A percentile compares a stretch with the other conserved stretches of the same genome.
Evolutionary conservation across 371 early-diverging fungal species (phyloP).

Genomic region (Circinella umbellata): DNA sequence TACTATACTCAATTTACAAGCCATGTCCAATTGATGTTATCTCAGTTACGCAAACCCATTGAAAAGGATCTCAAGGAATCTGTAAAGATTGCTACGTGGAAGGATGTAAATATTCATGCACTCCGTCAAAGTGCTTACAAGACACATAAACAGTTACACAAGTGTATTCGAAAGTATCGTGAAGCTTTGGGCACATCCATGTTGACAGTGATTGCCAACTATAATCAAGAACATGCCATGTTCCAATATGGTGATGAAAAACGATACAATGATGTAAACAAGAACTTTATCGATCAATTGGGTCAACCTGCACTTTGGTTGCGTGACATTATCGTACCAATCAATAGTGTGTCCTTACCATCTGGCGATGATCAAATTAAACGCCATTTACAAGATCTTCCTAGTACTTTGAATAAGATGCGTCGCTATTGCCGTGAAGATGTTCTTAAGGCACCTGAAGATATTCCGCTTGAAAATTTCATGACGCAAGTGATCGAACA

Average conservation of each 20-base stretch:
- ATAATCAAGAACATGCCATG: conserved; percentile 61
- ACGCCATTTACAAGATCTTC: conserved; percentile 42
- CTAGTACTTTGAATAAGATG: conserved; percentile 38
- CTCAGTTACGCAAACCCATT: conserved; percentile 73
- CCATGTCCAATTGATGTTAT: conserved; percentile 59
- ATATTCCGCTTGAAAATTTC: conserved; percentile 48
- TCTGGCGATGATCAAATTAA: conserved; percentile 26
- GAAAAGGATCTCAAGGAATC: conserved; percentile 89
- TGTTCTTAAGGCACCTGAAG: conserved; percentile 23
- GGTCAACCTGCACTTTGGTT: conserved; percentile 36
- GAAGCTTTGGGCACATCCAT: conserved; percentile 76
- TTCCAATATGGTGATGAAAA: conserved; percentile 59
- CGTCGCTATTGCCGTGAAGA: conserved; percentile 41
- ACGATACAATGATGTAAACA: conserved; percentile 41
- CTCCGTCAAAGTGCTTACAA: conserved; percentile 88
- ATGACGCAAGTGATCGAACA: conserved; percentile 55
- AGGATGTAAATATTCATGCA: conserved; percentile 96
- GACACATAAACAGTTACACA: conserved; percentile 89
- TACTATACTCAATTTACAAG: conserved; percentile 84
- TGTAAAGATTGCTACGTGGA: conserved; percentile 96
- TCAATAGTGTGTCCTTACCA: conserved; percentile 16
- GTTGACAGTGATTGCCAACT: conserved; percentile 72
- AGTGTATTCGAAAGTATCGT: conserved; percentile 88
- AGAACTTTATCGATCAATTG: conserved; percentile 41
- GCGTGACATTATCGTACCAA: conserved; percentile 22